Evolutionary conservation across 139 green algal genomes (phyloP).

Genomic region (Auxenochlorella protothecoides): DNA sequence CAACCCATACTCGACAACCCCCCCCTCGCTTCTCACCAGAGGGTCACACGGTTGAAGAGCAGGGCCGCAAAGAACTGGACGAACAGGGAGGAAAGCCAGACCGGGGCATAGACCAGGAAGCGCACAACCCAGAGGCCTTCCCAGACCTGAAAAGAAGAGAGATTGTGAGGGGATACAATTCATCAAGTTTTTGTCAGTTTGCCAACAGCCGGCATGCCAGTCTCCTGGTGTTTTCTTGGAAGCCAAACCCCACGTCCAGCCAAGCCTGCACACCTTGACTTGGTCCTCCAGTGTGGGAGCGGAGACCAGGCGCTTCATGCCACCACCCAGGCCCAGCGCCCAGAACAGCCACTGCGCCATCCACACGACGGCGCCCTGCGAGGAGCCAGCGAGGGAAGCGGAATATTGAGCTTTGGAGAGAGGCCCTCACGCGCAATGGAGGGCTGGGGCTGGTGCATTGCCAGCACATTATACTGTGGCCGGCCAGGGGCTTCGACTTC

Average conservation of each 20-base stretch:
- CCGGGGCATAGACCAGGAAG: constrained; percentile 49
- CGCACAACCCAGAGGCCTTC: constrained; percentile 55
- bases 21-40: constrained; percentile 36
- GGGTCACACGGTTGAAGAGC: constrained; percentile 61
- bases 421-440: too few species aligned
- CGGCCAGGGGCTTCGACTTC: too few species aligned
- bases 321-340: constrained; percentile 40
- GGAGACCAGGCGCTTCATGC: constrained; percentile 47
- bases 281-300: constrained; percentile 73
- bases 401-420: too few species aligned
- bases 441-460: too few species aligned
- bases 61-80: constrained; percentile 39
- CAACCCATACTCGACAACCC: background rate
- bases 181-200: too few species aligned
- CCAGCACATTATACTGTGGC: too few species aligned
- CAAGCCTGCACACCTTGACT: constrained; percentile 27
- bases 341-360: constrained; percentile 39
- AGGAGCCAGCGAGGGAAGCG: too few species aligned
- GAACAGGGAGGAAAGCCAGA: constrained; percentile 55
- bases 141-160: constrained; percentile 41
- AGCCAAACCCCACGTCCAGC: background rate
- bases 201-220: too few species aligned
- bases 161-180: too few species aligned
- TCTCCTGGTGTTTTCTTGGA: too few species aligned
- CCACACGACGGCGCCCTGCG: constrained; percentile 70